These are phyloP conservation scores for Tetrapisispora pingtungensis DNA, from an alignment of 805 yeast species.

Conservation along the genomic window DNA sequence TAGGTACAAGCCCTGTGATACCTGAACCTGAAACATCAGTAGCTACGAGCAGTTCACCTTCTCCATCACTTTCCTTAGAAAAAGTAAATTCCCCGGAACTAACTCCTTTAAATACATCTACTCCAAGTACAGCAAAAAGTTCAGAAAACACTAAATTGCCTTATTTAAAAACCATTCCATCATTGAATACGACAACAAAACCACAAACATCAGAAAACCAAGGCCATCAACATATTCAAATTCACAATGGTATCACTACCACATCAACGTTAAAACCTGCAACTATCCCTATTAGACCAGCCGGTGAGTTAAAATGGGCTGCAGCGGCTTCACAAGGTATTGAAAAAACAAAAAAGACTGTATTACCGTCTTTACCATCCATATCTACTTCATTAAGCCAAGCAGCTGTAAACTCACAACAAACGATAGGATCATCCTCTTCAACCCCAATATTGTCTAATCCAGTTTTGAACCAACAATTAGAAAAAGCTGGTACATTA, in stretches of 20 bases:
- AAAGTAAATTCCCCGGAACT: constrained; percentile 2
- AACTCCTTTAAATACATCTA: constrained; percentile 8
- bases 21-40: not conserved
- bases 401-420: not conserved
- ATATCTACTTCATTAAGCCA: not conserved
- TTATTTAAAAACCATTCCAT: constrained; percentile 2
- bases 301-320: constrained; percentile 47
- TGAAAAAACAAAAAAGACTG: constrained; percentile 18
- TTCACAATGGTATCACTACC: constrained; percentile 25
- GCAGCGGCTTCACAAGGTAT: constrained; percentile 38
- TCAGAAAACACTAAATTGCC: constrained; percentile 6
- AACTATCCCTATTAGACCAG: constrained; percentile 42
- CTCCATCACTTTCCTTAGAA: constrained; percentile 10
- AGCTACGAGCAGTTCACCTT: constrained; percentile 9
- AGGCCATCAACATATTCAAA: constrained; percentile 26
- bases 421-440: not conserved
- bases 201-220: constrained; percentile 7
- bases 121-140: constrained; percentile 13
- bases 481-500: constrained; percentile 7
- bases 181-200: constrained; percentile 4
- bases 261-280: constrained; percentile 40
- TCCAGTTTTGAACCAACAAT: constrained; percentile 7
- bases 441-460: constrained; percentile 17
- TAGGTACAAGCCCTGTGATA: constrained; percentile 4
- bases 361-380: constrained; percentile 1